Evolutionary conservation across 768 basidiomycete genomes (phyloP).

Genomic region (Postia placenta): DNA sequence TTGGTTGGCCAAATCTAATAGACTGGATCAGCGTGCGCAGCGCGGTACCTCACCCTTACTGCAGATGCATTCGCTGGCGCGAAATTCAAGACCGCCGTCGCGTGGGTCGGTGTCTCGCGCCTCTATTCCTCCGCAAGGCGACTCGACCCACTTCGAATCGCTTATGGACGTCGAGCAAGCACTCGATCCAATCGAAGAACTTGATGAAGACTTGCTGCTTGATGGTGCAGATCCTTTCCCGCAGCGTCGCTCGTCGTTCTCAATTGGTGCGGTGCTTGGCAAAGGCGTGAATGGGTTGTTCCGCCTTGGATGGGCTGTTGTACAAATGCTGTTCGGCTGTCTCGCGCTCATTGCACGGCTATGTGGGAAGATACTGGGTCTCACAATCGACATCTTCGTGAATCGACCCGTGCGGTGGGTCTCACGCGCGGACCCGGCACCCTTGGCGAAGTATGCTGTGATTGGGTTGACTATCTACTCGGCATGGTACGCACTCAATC

Average conservation of each 20-base stretch:
- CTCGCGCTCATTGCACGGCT: conserved; percentile 15
- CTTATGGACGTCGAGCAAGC: conserved; percentile 39
- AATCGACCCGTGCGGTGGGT: conserved; percentile 41
- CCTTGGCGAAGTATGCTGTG: conserved; percentile 36
- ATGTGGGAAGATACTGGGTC: conserved; percentile 38
- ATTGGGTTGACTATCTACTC: conserved; percentile 38
- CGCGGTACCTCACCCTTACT: conserved; percentile 18
- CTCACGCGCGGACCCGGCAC: conserved; percentile 25
- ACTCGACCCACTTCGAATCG: conserved; percentile 19
- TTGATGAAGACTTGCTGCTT: conserved; percentile 40
- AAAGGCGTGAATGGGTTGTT: conserved; percentile 33
- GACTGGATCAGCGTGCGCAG: conserved; percentile 11
- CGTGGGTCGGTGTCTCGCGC: conserved; percentile 28
- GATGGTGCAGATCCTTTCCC: conserved; percentile 1
- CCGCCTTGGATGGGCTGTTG: conserved; percentile 13
- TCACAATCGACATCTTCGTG: conserved; percentile 40
- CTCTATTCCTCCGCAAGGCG: conserved; percentile 35
- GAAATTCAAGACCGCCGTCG: conserved; percentile 8
- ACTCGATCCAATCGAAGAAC: conserved; percentile 60
- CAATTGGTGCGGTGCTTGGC: conserved; percentile 42
- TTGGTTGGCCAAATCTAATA: too few species aligned
- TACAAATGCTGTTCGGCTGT: conserved; percentile 14
- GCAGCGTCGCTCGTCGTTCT: conserved; percentile 26
- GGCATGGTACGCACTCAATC: conserved; percentile 37
- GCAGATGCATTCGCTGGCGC: conserved; percentile 12